These are phyloP conservation scores for Termitomyces sp. DNA, from an alignment of 768 basidiomycete species.

Conservation along the genomic window DNA sequence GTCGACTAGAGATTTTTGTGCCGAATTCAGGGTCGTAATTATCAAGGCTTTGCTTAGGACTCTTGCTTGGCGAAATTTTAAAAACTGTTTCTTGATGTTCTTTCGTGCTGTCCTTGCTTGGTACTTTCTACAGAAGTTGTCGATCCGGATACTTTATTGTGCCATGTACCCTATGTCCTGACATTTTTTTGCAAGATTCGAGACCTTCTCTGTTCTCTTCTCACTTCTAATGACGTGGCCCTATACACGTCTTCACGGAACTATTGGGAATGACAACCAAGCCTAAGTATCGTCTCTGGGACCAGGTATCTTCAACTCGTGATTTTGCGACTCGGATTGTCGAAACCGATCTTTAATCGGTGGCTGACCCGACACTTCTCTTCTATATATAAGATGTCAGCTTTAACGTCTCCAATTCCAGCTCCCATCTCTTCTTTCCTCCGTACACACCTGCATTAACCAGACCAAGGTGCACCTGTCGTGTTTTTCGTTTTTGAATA, in stretches of 20 bases:
- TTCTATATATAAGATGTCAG: conserved; percentile 5
- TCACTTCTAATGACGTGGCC: no score
- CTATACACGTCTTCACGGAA: no score
- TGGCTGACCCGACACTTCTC: neutral
- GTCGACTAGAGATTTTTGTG: neutral
- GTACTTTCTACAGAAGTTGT: neutral
- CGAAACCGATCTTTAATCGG: neutral
- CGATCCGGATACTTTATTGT: neutral
- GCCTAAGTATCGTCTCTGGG: neutral
- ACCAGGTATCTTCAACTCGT: no score
- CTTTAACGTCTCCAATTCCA: neutral
- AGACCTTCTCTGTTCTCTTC: neutral
- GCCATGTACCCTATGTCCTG: neutral
- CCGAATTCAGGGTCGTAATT: neutral
- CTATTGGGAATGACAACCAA: neutral
- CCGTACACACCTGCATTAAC: conserved; percentile 9
- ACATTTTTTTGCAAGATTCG: neutral
- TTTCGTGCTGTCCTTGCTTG: neutral
- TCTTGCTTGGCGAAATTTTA: neutral
- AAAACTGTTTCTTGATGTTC: neutral
- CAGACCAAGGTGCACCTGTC: neutral
- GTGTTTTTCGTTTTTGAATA: neutral
- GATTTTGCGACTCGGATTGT: neutral
- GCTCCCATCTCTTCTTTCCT: conserved; percentile 10
- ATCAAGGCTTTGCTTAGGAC: neutral